Evolutionary conservation across 441 rosid species (phyloP).

Genomic region (Corymbia citriodora): DNA sequence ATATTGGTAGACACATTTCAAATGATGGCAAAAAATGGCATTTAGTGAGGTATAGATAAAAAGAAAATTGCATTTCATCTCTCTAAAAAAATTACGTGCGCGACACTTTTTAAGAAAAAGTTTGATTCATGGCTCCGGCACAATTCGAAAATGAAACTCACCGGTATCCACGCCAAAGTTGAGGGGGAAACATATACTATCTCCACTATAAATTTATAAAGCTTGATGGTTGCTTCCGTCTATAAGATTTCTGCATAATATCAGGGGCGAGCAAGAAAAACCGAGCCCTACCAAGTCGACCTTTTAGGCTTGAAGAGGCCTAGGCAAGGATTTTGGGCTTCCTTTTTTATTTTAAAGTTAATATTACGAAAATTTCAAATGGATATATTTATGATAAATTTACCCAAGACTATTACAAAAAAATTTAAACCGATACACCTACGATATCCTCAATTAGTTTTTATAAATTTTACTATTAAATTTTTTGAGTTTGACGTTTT

Average conservation of each 20-base stretch:
- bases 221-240: neutral
- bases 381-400: too few relatives aligned
- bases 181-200: neutral
- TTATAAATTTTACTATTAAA: too few relatives aligned
- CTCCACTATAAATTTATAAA: neutral
- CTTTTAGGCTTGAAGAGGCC: neutral
- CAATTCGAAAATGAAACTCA: neutral
- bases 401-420: too few relatives aligned
- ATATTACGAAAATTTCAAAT: too few relatives aligned
- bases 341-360: neutral
- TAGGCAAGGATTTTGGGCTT: neutral
- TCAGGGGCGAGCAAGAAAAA: neutral
- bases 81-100: neutral
- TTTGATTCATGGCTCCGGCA: neutral
- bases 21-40: neutral
- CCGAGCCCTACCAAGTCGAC: accelerated
- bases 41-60: neutral
- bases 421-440: too few relatives aligned
- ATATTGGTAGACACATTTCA: neutral
- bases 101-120: neutral
- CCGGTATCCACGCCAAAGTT: neutral
- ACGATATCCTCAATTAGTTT: accelerated
- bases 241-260: neutral
- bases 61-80: neutral
- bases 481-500: too few relatives aligned